phyloP scores from a whole-genome alignment of 768 basidiomycete genomes.

The Rhodotorula paludigena region DNA sequence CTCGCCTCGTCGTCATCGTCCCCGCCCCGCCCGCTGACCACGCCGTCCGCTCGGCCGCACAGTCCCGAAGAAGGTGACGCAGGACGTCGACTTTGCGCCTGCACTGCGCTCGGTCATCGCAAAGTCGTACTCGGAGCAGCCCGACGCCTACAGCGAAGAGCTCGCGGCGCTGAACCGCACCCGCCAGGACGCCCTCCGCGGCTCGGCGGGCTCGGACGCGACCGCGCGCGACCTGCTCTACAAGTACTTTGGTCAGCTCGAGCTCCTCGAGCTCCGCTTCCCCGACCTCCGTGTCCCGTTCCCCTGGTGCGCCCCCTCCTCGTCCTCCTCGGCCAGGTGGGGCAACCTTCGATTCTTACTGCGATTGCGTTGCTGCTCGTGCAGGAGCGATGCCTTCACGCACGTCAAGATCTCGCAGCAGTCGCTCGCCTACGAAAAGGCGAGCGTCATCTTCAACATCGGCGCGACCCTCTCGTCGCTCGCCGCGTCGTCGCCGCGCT shows the following conservation, averaged over 20 bases:
- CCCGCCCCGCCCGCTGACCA: conserved; percentile 8
- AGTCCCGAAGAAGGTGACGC: conserved; percentile 88
- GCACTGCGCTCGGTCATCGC: conserved; percentile 80
- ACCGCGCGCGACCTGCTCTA: conserved; percentile 85
- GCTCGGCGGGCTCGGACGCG: conserved; percentile 77
- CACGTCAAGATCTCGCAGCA: conserved; percentile 84
- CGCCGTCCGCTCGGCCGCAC: conserved; percentile 58
- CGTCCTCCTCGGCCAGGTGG: neutral
- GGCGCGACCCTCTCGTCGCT: conserved; percentile 89
- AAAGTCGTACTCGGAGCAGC: conserved; percentile 87
- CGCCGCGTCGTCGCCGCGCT: conserved; percentile 74
- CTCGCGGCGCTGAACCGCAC: conserved; percentile 79
- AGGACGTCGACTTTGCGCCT: conserved; percentile 92
- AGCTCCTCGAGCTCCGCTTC: conserved; percentile 92
- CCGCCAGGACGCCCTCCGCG: conserved; percentile 90
- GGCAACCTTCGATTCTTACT: neutral
- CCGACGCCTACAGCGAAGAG: conserved; percentile 80
- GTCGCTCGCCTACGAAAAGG: conserved; percentile 96
- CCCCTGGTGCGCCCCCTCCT: conserved; percentile 56
- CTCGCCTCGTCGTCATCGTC: neutral
- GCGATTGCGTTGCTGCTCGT: neutral
- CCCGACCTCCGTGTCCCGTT: conserved; percentile 94
- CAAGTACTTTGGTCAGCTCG: conserved; percentile 99
- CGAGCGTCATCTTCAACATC: conserved; percentile 93
- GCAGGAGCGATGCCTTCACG: conserved; percentile 89